Evolutionary conservation across 257 asterid genomes (phyloP), one percentile per base, ranked within the genome.

Genomic region (Solanum pennellii): DNA sequence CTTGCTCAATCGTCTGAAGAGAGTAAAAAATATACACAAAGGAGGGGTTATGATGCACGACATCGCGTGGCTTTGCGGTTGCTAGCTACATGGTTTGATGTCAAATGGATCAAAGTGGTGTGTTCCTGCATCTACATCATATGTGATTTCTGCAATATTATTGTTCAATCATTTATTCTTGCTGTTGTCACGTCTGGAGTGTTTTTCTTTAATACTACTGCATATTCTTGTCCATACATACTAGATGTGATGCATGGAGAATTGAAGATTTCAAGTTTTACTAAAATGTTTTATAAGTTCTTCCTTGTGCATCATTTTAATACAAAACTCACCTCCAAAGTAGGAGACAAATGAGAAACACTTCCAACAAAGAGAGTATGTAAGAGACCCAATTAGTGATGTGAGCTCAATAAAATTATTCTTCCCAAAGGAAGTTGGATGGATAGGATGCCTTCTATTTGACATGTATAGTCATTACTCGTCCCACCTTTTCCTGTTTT

Each of bases 51-150:
- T 88, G 99, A 96, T 89, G 97, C 99, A 35, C 92, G 98, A 84
- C 96, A 94, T 90, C 98, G 99, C 27, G 94, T 92, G 84, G 95
- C 97, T 39, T 90, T 96, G 89, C 94, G 98, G 89, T 89, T 96
- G 90, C 93, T 96, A 35, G 93, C 98, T 42, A 92, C 98, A 88
- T 96, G 99, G 99, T 90, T 96, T 87, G 93, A 95, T 88, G 88
- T 96, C 83, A 91, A 95, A 92, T 96, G 99, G 98, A 88, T 92
- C 88, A 93, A 95, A 91, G 83, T 93, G 98, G 98, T 96, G 92
- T 37, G 59, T 60, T 86, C 82, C 33, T 83, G 76, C 86, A 71
- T 84, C 87, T 42, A 42, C 85, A 16, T 15, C 42, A 82, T 49
- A 49, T 6, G 31, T 82, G 62, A 49, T 29, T 29, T 49, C 20